Conservation (phyloP, 495 filamentous ascomycete species). For the Aspergillus indologenus region DNA sequence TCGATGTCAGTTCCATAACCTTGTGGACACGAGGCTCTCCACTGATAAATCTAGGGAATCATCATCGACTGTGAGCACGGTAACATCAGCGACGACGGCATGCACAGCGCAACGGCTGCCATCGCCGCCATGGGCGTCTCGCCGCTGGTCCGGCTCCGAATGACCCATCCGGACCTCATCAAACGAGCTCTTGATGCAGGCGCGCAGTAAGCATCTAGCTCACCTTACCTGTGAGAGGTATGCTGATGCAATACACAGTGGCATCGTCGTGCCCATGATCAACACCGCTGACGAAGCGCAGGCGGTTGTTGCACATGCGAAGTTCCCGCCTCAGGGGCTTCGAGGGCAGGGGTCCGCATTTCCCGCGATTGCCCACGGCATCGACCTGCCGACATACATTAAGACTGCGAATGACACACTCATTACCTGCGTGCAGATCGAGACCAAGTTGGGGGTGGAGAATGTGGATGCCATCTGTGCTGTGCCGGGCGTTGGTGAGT, state of each 20-base stretch:
- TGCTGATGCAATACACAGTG: conserved; percentile 7
- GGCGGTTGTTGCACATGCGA: no score
- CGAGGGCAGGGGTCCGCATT: no score
- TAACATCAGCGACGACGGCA: conserved; percentile 59
- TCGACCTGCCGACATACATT: no score
- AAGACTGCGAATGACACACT: no score
- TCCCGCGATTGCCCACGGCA: no score
- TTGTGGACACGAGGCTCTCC: background rate
- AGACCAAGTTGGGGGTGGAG: no score
- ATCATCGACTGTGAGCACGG: conserved; percentile 33
- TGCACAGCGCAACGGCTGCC: conserved; percentile 78
- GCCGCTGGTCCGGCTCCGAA: conserved; percentile 65
- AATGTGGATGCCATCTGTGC: no score
- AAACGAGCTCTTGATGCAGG: conserved; percentile 53
- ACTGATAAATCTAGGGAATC: conserved; percentile 21
- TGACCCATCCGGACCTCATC: conserved; percentile 41
- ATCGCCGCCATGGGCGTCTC: conserved; percentile 65
- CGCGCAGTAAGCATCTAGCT: conserved; percentile 56
- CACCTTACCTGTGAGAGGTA: background rate
- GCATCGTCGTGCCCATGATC: conserved; percentile 62
- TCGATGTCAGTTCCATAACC: conserved; percentile 21
- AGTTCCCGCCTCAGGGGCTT: no score
- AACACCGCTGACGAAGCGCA: no score
- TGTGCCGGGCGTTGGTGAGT: no score
- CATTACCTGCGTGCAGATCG: no score